phyloP scores from a whole-genome alignment of 2,329 filamentous ascomycete species.

The Alternaria hordeiaustralica region DNA sequence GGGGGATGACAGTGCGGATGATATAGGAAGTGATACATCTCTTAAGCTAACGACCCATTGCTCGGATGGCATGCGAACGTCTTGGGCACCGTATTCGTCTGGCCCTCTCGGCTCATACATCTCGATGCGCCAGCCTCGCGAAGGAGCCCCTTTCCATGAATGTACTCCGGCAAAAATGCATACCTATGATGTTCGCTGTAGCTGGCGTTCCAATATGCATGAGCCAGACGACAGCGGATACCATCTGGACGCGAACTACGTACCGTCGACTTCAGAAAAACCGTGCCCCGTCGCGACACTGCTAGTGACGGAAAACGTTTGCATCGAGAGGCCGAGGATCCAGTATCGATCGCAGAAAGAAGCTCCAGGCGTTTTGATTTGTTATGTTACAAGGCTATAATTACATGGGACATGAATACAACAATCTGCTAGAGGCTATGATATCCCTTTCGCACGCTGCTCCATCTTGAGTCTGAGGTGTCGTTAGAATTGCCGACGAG shows the following conservation, averaged over 20 bases:
- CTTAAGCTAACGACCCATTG: not conserved
- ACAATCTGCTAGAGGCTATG: not conserved
- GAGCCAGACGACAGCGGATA: not conserved
- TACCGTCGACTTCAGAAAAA: not conserved
- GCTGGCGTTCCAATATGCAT: not conserved
- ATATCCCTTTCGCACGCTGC: conserved; percentile 65
- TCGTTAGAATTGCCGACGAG: conserved; percentile 13
- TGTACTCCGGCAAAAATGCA: not conserved
- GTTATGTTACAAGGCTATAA: not conserved
- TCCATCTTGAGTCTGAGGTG: conserved; percentile 73
- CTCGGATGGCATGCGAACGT: not conserved
- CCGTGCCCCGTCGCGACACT: no score
- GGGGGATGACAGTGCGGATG: conserved; percentile 51
- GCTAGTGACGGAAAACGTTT: not conserved
- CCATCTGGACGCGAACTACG: not conserved
- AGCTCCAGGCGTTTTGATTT: not conserved
- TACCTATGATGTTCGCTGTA: not conserved
- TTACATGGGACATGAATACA: not conserved
- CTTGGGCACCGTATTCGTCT: not conserved
- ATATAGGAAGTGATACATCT: conserved; percentile 51
- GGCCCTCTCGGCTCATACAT: not conserved
- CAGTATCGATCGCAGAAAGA: not conserved
- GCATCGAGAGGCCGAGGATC: not conserved
- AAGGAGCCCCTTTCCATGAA: not conserved
- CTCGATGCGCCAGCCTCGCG: not conserved